Evolutionary conservation across 768 basidiomycete genomes (phyloP), one percentile per base, ranked within the genome.

Genomic region (Tephrocybe rancida): DNA sequence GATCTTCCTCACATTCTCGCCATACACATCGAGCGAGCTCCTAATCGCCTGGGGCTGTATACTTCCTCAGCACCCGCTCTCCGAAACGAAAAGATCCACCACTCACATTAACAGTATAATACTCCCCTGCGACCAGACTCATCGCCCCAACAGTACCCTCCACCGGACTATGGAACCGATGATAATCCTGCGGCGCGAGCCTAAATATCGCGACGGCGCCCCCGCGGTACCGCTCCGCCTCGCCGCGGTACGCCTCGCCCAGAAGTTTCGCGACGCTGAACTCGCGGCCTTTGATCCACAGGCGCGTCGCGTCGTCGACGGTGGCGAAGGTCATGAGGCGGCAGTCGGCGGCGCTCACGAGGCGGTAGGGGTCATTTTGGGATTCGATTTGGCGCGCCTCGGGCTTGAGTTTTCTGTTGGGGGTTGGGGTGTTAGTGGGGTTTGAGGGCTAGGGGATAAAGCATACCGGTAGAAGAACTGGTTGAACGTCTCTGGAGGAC

Each of bases 261-360:
- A 98, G 80, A 29, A 99, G 77, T 1, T 86, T 80, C 5, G 72
- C 79, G 3, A 98, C 79, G 1, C 86, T 87, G 66, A 99, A 98
- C 61, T 97, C 95, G 38, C 94, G 85, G 3, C 96, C 96, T 65
- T 98, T 98, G 73, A 98, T 96, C 96, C 96, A 99, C 0, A 99
- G 73, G 21, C 79, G 76, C 2, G 94, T 97, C 1, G 96, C 96
- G 51, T 92, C 90, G 44, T 71, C 74, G 7, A 97, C 87, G 0
- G 85, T 88, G 68, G 91, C 87, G 69, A 98, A 99, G 1, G 88
- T 84, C 88, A 98, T 95, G 55, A 97, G 80, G n/a, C 96, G 88
- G 65, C 92, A 98, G 73, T 99, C 96, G 1, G 95, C 97, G n/a
- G 84, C 86, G 52, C 87, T 89, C 52, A 98, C 91, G 11, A 96